phyloP scores from a whole-genome alignment of 208 protist species.

The Acanthamoeba divionensis region DNA sequence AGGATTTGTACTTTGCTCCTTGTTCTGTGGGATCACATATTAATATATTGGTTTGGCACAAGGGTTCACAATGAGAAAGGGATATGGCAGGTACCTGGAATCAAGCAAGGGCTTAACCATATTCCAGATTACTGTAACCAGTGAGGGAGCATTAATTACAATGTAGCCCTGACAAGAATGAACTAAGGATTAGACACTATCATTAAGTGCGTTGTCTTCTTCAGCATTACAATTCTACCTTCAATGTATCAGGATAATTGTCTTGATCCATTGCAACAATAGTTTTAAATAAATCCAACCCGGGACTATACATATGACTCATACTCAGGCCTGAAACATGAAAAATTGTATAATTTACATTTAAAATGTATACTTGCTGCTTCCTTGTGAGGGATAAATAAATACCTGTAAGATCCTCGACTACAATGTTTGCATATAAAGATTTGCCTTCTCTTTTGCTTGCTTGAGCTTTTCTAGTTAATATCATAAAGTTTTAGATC shows the following conservation, averaged over 20 bases:
- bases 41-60: not conserved
- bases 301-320: conserved; percentile 43
- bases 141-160: not conserved
- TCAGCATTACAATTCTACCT: not conserved
- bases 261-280: conserved; percentile 16
- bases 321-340: too few species aligned
- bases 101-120: conserved; percentile 30
- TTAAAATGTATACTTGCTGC: too few species aligned
- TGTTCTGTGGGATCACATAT: not conserved
- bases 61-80: not conserved
- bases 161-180: not conserved
- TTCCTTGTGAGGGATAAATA: too few species aligned
- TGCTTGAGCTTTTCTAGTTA: not conserved
- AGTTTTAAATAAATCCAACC: conserved; percentile 17
- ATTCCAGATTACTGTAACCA: not conserved
- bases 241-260: conserved; percentile 40
- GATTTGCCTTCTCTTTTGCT: conserved; percentile 17
- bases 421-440: conserved; percentile 30
- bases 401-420: conserved; percentile 23
- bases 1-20: conserved; percentile 25
- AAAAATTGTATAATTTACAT: too few species aligned
- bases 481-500: not conserved
- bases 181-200: not conserved
- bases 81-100: not conserved
- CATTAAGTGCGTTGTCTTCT: not conserved